These are phyloP conservation scores for Solanum arcanum DNA, from an alignment of 257 asterid species.

Conservation along the genomic window DNA sequence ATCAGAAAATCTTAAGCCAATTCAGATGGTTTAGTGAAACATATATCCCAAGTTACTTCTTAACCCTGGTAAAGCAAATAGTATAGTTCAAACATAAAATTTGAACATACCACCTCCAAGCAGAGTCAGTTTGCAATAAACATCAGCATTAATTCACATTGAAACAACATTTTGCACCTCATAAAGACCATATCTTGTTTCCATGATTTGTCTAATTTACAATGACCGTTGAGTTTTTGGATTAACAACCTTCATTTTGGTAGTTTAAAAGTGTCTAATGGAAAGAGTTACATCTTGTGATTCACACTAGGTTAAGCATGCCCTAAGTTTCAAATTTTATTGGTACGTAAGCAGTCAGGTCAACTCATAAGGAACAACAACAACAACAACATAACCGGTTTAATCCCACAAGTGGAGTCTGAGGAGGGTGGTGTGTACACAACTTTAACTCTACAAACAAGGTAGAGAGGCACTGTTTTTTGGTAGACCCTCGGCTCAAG, in stretches of 20 bases:
- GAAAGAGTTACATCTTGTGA: background rate
- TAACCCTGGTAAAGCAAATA: background rate
- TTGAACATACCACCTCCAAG: background rate
- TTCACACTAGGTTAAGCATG: background rate
- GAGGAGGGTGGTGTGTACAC: background rate
- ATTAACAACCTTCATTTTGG: background rate
- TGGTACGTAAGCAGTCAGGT: background rate
- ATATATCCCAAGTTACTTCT: background rate
- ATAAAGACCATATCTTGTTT: background rate
- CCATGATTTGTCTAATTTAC: background rate
- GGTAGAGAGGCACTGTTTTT: background rate
- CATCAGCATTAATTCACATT: background rate
- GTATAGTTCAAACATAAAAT: background rate
- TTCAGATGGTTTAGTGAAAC: background rate
- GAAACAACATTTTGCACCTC: background rate
- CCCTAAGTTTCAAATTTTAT: background rate
- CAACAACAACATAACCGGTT: background rate
- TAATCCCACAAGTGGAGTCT: background rate
- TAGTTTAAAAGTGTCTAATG: background rate
- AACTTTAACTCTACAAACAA: background rate
- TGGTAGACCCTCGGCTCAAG: background rate
- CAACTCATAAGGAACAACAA: background rate
- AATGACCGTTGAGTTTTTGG: background rate
- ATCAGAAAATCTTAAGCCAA: background rate
- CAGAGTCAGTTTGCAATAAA: background rate